These are phyloP conservation scores for Fusarium longipes DNA, from an alignment of 2,329 filamentous ascomycete genomes.

Conservation along the genomic window DNA sequence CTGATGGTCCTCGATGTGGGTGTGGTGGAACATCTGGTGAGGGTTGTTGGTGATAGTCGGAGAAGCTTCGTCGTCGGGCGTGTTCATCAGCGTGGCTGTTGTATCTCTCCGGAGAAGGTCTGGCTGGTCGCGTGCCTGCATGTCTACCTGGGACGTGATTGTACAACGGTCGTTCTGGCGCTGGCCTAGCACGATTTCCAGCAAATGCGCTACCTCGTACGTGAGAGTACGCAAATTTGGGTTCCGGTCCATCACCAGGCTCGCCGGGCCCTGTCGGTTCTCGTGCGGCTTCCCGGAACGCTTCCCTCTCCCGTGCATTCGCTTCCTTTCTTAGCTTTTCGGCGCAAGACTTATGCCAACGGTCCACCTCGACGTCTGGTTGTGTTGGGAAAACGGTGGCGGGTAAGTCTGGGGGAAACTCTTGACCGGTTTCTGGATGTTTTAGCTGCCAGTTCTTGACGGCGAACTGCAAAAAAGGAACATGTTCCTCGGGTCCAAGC, in stretches of 20 bases:
- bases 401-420: constrained; percentile 71
- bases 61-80: constrained; percentile 62
- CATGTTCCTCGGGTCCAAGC: constrained; percentile 88
- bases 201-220: constrained; percentile 48
- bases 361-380: constrained; percentile 82
- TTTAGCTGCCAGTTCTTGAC: constrained; percentile 81
- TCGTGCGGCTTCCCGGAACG: constrained; percentile 23
- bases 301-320: constrained; percentile 52
- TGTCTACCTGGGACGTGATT: constrained; percentile 56
- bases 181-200: constrained; percentile 46
- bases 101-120: constrained; percentile 51
- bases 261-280: constrained; percentile 45
- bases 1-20: constrained; percentile 44
- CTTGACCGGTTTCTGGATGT: constrained; percentile 77
- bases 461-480: constrained; percentile 82
- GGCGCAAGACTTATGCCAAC: constrained; percentile 86
- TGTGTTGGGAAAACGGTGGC: constrained; percentile 73
- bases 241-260: constrained; percentile 48
- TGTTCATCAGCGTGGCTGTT: constrained; percentile 56
- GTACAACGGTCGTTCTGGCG: constrained; percentile 53
- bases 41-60: constrained; percentile 59
- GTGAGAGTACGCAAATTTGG: constrained; percentile 54
- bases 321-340: constrained; percentile 74
- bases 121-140: constrained; percentile 47
- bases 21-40: constrained; percentile 47